Evolutionary conservation across 192 early-diverging fungal species (phyloP), one percentile per base, ranked within the genome.

Genomic region (Haplosporangium gracile): DNA sequence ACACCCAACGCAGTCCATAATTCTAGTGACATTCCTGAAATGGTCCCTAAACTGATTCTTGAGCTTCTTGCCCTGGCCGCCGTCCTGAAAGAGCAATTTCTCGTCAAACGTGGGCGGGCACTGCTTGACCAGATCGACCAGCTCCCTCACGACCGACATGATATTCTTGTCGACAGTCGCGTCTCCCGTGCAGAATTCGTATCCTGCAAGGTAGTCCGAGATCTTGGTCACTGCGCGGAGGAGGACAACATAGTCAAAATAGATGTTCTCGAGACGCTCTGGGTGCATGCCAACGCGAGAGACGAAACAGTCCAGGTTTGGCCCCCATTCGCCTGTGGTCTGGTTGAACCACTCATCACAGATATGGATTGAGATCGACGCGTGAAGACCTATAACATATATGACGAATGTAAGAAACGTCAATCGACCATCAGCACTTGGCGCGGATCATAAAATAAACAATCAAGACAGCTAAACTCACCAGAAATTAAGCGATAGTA

Each of bases 1-100:
- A 85, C 99, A 99, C 1, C 95, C 97, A 34, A 99, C 97, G 87
- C 99, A 99, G 90, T 99, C 99, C 98, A 99, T 99, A 87, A 99
- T 98, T 32, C 93, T 88, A 18, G 98, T 96, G 26, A 99, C 95
- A 82, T 99, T 99, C 74, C 99, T 93, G 90, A 99, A 99, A 80
- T 94, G 93, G 38, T 94, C 91, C 85, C 97, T 93, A 88, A 99
- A 97, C 90, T 99, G 96, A 29, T 92, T 83, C 88, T 97, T 97
- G 24, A 99, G 91, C 49, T 88, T 73, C 60, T 91, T 95, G 49
- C 47, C 53, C 6, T 75, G 60, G 24, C 55, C 45, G 26, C 18
- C 63, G 45, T 73, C 77, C 24, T 77, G 79, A 86, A 99, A 99
- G 82, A 99, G 88, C 47, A 93, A 85, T 42, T 88, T 95, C 80